These are phyloP conservation scores for Vitellaria paradoxa DNA, from an alignment of 179 eudicot genomes.

Conservation along the genomic window DNA sequence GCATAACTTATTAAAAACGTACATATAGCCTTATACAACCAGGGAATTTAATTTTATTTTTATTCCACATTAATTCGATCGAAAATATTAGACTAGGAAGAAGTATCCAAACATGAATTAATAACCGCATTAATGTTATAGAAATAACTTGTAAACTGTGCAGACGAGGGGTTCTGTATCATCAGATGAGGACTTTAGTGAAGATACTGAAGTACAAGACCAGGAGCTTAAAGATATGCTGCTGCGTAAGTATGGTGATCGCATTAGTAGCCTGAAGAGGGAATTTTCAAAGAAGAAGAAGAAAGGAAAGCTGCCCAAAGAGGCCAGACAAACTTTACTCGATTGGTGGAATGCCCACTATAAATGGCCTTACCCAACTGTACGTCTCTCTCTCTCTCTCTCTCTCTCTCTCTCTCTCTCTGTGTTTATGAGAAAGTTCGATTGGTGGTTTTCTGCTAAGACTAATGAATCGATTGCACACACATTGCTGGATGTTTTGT, in stretches of 20 bases:
- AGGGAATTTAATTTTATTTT: too few species aligned
- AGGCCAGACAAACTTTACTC: constrained; percentile 67
- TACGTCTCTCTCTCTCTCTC: constrained; percentile 20
- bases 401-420: too few species aligned
- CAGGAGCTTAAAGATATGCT: constrained; percentile 76
- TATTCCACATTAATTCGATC: too few species aligned
- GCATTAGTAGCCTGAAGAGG: constrained; percentile 64
- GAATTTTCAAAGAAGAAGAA: constrained; percentile 92
- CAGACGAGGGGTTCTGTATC: constrained; percentile 60
- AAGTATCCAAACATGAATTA: too few species aligned
- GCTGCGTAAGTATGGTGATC: constrained; percentile 62
- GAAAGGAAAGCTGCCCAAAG: constrained; percentile 88
- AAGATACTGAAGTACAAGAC: constrained; percentile 62
- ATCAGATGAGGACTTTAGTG: constrained; percentile 73
- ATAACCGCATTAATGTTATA: too few species aligned
- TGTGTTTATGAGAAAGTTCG: too few species aligned
- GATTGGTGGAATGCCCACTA: constrained; percentile 87
- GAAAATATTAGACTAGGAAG: too few species aligned
- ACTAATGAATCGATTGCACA: too few species aligned
- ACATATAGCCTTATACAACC: too few species aligned
- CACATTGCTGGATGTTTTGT: too few species aligned
- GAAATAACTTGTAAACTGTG: background rate
- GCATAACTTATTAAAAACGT: too few species aligned
- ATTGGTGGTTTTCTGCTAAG: too few species aligned
- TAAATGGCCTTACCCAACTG: constrained; percentile 96